A percentile compares a stretch with the other conserved stretches of the same genome.
phyloP scores from a whole-genome alignment of 2,329 filamentous ascomycete species.

The Fusarium haematococcum region DNA sequence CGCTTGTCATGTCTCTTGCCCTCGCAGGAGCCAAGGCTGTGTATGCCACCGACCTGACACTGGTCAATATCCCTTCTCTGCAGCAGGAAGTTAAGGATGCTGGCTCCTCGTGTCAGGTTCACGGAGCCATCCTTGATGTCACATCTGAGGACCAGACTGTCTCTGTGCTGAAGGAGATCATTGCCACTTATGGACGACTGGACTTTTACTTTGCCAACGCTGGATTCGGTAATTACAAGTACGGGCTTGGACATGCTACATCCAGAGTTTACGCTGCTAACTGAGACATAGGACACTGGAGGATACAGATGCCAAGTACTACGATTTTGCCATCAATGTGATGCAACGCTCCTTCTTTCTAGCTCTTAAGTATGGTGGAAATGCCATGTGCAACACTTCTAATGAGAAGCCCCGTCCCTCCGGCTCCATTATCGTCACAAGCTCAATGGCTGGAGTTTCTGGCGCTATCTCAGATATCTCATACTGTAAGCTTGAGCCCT shows the following conservation, averaged over 20 bases:
- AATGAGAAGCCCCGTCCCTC: background rate
- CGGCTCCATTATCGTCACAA: background rate
- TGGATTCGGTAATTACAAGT: background rate
- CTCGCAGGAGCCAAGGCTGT: background rate
- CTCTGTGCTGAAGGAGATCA: background rate
- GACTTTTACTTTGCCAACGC: background rate
- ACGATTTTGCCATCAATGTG: slow-evolving; percentile 14
- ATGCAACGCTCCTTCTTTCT: slow-evolving; percentile 34
- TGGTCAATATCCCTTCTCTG: background rate
- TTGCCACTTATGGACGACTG: slow-evolving; percentile 15
- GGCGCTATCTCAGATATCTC: background rate
- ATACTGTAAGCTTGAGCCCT: background rate
- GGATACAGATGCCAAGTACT: slow-evolving; percentile 20
- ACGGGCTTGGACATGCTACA: no score
- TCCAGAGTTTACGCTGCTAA: background rate
- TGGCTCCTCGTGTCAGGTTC: background rate
- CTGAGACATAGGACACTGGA: slow-evolving; percentile 21
- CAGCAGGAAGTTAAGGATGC: background rate
- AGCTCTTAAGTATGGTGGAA: slow-evolving; percentile 28
- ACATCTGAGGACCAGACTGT: slow-evolving; percentile 16
- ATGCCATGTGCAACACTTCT: slow-evolving; percentile 22
- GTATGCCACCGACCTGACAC: background rate
- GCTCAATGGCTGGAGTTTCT: background rate
- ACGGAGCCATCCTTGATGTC: slow-evolving; percentile 12
- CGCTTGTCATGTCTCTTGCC: background rate